Base-by-base conservation (phyloP, 495 filamentous ascomycete genomes). In the Xylaria longipes region DNA sequence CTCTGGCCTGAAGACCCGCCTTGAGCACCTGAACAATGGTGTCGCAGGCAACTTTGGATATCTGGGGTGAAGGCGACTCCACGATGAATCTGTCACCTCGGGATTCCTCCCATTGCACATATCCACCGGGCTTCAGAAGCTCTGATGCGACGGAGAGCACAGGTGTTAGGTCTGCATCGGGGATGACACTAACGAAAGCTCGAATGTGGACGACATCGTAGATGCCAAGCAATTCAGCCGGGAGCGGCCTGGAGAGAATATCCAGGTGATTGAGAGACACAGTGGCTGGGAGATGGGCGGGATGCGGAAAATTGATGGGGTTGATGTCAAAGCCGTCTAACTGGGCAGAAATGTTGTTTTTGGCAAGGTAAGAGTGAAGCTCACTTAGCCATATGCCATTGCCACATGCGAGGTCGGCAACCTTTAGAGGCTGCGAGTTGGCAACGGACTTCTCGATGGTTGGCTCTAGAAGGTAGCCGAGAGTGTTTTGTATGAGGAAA, bases 131-230 rank as follows among this genome's bases (percentile, higher is more conserved):
- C 39, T 75, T 75, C 22, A 80, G 61, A 45, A 79, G 65, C n/a
- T 70, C 74, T 11, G 65, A 48, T 8, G 77, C 65, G 31, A 76
- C 76, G n/a, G 63, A 64, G 17, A 80, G 71, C 25, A 80, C 62
- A 43, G 45, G 75, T 22, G 54, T 68, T 71, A 75, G 74, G 14
- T 79, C 76, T 8, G 31, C 48, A 27, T 75, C 71, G 33, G 71
- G 57, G 65, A 75, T 78, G 27, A 74, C 75, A 67, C 79, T 77
- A 63, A 74, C 77, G 60, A 81, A 73, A 57, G 84, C 76, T 1
- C 83, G 78, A 46, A 81, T 76, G 37, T 81, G 79, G 22, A 84
- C 79, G 20, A 86, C 54, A 54, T 84, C 83, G 71, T 80, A 86
- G 27, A 71, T 77, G 31, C 76, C 76, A 37, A 71, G 9, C 25